Conservation (phyloP, 208 protist species). For the Leishmania guyanensis region DNA sequence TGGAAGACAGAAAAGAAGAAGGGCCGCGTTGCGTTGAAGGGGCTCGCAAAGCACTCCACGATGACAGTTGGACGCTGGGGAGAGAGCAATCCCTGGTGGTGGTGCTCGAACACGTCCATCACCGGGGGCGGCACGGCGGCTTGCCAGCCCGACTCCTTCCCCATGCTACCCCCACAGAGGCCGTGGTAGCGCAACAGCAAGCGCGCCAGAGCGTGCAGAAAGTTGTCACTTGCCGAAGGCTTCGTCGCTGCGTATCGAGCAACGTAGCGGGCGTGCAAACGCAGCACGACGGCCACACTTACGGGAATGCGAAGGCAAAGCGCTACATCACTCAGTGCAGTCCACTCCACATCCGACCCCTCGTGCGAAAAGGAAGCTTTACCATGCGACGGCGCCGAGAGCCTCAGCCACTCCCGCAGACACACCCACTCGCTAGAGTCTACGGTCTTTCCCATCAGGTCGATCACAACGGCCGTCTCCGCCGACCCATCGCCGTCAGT, state of each 20-base stretch:
- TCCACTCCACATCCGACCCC: constrained; percentile 1
- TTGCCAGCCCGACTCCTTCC: constrained; percentile 44
- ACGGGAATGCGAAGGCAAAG: constrained; percentile 17
- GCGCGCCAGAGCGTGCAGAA: constrained; percentile 26
- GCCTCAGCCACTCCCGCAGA: constrained; percentile 15
- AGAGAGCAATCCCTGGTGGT: constrained; percentile 1
- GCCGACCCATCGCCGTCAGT: background rate
- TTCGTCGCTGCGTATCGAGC: too few relatives aligned
- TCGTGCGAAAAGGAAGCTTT: background rate
- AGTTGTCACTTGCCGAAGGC: background rate
- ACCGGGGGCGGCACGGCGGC: constrained; percentile 34
- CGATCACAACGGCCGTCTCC: constrained; percentile 16
- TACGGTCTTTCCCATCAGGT: constrained; percentile 5
- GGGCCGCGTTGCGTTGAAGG: constrained; percentile 43
- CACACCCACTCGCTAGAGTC: background rate
- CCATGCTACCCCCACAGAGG: constrained; percentile 28
- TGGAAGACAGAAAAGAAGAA: constrained; percentile 45
- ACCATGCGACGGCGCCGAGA: background rate
- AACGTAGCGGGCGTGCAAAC: constrained; percentile 12
- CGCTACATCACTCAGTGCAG: background rate
- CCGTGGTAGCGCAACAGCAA: constrained; percentile 47
- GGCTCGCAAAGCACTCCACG: constrained; percentile 51
- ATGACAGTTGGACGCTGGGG: background rate
- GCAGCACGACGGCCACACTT: background rate
- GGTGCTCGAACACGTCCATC: constrained; percentile 29